Evolutionary conservation across 164 flowering plant species (phyloP), one percentile per base, ranked within the genome.

Genomic region (Cinnamomum micranthum): DNA sequence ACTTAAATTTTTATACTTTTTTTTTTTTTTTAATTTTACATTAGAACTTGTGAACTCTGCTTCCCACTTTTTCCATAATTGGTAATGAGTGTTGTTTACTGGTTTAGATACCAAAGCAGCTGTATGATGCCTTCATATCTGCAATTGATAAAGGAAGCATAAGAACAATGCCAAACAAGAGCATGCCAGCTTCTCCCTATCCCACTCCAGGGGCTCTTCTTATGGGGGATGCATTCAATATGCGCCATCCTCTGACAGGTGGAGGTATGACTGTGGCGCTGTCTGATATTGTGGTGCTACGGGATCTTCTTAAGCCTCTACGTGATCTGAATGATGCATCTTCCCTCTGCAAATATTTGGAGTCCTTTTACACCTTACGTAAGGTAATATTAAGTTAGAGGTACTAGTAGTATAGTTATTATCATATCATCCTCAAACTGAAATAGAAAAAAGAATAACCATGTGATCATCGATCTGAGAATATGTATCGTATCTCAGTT

Each of bases 101-200:
- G 23, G 74, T 79, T 71, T 87, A 92, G 97, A 64, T 92, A 63
- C 97, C 97, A 24, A 81, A 82, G 33, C 80, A 92, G 76, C 77
- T 94, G 22, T 74, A 86, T 62, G 86, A 88, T 74, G 81, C 95
- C 33, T 92, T 94, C 67, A 52, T 91, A 51, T 85, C 92, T 13
- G 95, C 98, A 68, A 77, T 94, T 71, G 93, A 92, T 11, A 87
- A 83, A 75, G 97, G 98, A 79, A 88, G 83, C 73, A 87, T 94
- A 65, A 87, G 90, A 80, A 90, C 95, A 51, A 94, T 94, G 97
- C 93, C 97, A 20, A 94, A 94, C 71, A 90, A 91, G 85, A 92
- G 95, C 90, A 92, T 94, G 98, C 98, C 98, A 35, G 98, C 98
- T 60, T 84, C 86, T 79, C 98, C 98, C n/a, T 79, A 86, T 63